phyloP scores from a whole-genome alignment of 345 rosid genomes.

The Balakata baccata region DNA sequence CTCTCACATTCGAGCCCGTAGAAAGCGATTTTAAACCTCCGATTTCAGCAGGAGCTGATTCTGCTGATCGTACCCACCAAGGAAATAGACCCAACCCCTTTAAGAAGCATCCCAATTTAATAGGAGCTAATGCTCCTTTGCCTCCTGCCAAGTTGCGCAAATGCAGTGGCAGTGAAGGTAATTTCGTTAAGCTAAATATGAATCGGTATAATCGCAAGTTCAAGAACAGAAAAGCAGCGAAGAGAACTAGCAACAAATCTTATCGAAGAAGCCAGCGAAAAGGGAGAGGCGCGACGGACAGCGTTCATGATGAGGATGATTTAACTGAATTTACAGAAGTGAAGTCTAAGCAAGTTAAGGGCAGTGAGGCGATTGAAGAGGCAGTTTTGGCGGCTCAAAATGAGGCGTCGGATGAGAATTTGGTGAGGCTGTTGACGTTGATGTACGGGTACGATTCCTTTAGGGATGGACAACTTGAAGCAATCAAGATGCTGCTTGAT shows the following conservation, averaged over 20 bases:
- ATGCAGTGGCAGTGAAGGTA: constrained; percentile 56
- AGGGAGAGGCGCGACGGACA: constrained; percentile 28
- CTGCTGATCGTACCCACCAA: not conserved
- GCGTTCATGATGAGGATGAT: constrained; percentile 44
- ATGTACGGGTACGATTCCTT: constrained; percentile 54
- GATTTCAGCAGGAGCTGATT: not conserved
- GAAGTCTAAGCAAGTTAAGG: constrained; percentile 24
- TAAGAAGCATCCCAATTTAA: constrained; percentile 58
- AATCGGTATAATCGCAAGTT: constrained; percentile 56
- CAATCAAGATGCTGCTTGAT: constrained; percentile 52
- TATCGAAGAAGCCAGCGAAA: constrained; percentile 50
- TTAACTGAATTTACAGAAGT: constrained; percentile 37
- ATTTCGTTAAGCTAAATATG: constrained; percentile 76
- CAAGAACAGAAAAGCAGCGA: constrained; percentile 39
- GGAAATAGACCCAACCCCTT: not conserved
- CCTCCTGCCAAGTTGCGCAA: constrained; percentile 54
- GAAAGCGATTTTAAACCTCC: constrained; percentile 3
- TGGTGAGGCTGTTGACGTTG: constrained; percentile 47
- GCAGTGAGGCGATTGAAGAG: constrained; percentile 38
- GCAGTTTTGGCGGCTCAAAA: constrained; percentile 46
- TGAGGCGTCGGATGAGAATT: constrained; percentile 60
- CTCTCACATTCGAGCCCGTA: constrained; percentile 42
- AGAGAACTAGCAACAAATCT: constrained; percentile 22
- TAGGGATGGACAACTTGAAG: constrained; percentile 62
- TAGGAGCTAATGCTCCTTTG: constrained; percentile 34